Evolutionary conservation across 495 filamentous ascomycete species (phyloP).

Genomic region (Lasiosphaeria hispida): DNA sequence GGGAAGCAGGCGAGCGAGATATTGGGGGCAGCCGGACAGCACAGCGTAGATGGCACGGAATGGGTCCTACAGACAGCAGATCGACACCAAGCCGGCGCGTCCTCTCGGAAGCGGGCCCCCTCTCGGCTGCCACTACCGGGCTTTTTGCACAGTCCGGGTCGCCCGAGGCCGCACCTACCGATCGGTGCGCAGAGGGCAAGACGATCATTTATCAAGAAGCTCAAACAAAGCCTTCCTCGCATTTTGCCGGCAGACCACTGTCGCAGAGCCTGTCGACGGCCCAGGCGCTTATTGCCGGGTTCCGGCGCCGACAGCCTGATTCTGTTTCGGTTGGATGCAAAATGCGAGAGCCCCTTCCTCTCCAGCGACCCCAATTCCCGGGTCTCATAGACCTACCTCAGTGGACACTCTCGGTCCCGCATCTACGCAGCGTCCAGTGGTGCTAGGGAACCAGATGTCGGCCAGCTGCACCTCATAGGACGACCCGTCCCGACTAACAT

Average conservation of each 20-base stretch:
- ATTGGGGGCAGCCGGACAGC: too few species aligned
- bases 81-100: neutral
- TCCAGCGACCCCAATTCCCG: slow-evolving; percentile 15
- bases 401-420: neutral
- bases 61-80: neutral
- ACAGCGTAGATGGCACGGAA: too few species aligned
- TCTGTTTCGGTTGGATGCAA: slow-evolving; percentile 16
- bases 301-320: slow-evolving; percentile 7
- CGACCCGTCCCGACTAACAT: too few species aligned
- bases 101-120: neutral
- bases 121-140: slow-evolving; percentile 4
- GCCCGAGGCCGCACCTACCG: neutral
- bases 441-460: too few species aligned
- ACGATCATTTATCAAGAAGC: neutral
- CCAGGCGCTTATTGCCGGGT: slow-evolving; percentile 10
- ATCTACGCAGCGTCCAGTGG: too few species aligned
- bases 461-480: too few species aligned
- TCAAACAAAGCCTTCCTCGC: neutral
- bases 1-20: too few species aligned
- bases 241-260: slow-evolving; percentile 11
- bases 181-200: neutral
- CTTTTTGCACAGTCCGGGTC: neutral
- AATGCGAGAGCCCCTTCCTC: slow-evolving; percentile 1
- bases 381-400: slow-evolving; percentile 9
- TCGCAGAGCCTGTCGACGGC: slow-evolving; percentile 12